A percentile compares a stretch with the other conserved stretches of the same genome.
Evolutionary conservation across 306 rosid genomes (phyloP).

Genomic region (Geum urbanum): DNA sequence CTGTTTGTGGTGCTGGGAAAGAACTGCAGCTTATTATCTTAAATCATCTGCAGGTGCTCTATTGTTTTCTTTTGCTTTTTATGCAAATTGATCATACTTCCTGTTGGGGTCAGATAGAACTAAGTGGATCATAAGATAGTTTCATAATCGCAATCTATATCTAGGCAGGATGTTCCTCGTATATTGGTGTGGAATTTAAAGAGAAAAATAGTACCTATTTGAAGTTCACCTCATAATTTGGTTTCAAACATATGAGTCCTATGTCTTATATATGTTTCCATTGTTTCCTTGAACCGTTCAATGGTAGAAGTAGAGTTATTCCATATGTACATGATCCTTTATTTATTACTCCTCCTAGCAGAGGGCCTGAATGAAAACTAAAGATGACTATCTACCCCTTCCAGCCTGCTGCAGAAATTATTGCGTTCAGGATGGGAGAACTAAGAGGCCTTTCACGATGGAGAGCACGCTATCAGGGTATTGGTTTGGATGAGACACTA

Average conservation of each 20-base stretch:
- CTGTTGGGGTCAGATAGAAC: neutral
- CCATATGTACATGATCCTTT: neutral
- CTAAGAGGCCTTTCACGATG: conserved; percentile 91
- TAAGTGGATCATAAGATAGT: neutral
- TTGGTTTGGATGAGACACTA: conserved; percentile 86
- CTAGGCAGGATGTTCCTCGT: neutral
- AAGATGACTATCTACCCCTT: conserved; percentile 20
- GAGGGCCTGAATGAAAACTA: conserved; percentile 26
- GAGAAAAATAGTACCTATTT: neutral
- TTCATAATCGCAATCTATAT: neutral
- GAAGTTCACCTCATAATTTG: neutral
- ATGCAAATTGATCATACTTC: neutral
- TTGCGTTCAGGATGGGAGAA: conserved; percentile 94
- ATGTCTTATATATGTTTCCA: neutral
- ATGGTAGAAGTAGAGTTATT: neutral
- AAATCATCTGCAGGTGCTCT: conserved; percentile 87
- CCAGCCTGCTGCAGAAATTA: conserved; percentile 94
- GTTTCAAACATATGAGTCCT: neutral
- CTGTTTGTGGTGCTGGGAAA: conserved; percentile 79
- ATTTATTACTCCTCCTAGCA: conserved; percentile 9
- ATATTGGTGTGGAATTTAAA: neutral
- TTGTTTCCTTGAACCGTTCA: neutral
- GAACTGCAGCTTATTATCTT: conserved; percentile 86
- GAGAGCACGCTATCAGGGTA: conserved; percentile 70
- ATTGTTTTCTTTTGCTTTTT: conserved; percentile 6